Evolutionary conservation across 2,329 filamentous ascomycete species (phyloP), one percentile per base, ranked within the genome.

Genomic region (Phaeosphaeria sp.): DNA sequence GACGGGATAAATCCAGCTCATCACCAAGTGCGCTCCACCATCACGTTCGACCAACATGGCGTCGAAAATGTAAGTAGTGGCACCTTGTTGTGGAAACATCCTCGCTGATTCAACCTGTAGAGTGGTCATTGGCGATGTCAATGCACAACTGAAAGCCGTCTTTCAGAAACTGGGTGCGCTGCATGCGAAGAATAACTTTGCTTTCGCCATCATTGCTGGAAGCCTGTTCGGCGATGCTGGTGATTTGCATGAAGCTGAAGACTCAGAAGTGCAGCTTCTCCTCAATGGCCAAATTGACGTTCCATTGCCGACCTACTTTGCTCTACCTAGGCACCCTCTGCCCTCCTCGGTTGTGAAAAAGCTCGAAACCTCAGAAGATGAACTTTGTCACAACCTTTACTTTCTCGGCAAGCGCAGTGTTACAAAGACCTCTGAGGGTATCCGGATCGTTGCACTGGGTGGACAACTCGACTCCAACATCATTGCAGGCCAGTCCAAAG

Each of bases 271-370:
- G 5, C 79, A 82, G 11, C 83, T 85, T 10, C 84, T 99, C 3
- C 78, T 98, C 0, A 79, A 85, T 23, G 92, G 92, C n/a, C 82
- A 85, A 11, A 88, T 96, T 52, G 73, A 82, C 21, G 82, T 98
- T 4, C 89, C 93, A 2, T 80, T 98, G 0, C 89, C 93, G 1
- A 96, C 90, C 9, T 99, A 99, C 79, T 99, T 98, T 75, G 92
- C 91, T 2, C 83, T 97, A 59, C 93, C 91, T 65, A 88, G 82
- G 39, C 83, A 83, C 47, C 80, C 89, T n/a, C 82, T 99, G 6
- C 95, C 95, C 0, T 77, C 82, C 2, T 79, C 82, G 27, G 85
- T 97, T 21, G 81, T 90, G 20, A 86, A 90, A 70, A 93, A 88
- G 73, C 84, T 98, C 52, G 85, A 92, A 71, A 84, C 85, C 33